phyloP scores from a whole-genome alignment of 1,284 basidiomycete species.

The Dichomitus squalens region DNA sequence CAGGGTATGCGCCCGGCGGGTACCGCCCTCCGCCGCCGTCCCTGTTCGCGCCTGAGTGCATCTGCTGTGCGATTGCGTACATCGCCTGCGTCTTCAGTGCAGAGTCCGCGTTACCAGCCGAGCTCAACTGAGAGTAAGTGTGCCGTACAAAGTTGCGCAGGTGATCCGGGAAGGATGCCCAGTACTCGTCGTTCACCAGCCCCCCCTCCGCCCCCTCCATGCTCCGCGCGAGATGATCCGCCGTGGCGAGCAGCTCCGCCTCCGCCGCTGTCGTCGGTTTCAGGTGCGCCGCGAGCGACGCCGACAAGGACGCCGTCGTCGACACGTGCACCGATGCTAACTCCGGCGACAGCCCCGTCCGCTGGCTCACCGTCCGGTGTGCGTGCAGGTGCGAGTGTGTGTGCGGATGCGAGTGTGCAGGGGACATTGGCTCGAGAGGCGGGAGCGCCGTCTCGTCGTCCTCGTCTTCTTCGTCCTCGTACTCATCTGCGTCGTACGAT shows the following conservation, averaged over 20 bases:
- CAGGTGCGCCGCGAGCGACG: conserved; percentile 38
- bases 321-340: conserved; percentile 52
- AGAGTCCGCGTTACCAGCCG: conserved; percentile 34
- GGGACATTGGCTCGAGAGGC: conserved; percentile 30
- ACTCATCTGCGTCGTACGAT: conserved; percentile 11
- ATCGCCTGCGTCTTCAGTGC: conserved; percentile 53
- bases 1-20: conserved; percentile 35
- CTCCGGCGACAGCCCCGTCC: conserved; percentile 44
- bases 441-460: conserved; percentile 35
- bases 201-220: conserved; percentile 48
- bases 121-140: conserved; percentile 35
- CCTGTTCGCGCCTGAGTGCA: conserved; percentile 53
- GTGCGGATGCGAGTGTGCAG: not conserved
- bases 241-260: conserved; percentile 54
- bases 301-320: conserved; percentile 47
- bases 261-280: conserved; percentile 44
- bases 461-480: conserved; percentile 30
- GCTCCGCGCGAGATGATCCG: conserved; percentile 57
- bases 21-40: conserved; percentile 34
- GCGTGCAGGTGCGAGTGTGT: conserved; percentile 24
- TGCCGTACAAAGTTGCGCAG: conserved; percentile 53
- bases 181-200: conserved; percentile 49
- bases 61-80: conserved; percentile 71
- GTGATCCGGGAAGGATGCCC: conserved; percentile 54
- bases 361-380: conserved; percentile 25